phyloP scores from a whole-genome alignment of 345 rosid species.

The Xanthoceras sorbifolium region DNA sequence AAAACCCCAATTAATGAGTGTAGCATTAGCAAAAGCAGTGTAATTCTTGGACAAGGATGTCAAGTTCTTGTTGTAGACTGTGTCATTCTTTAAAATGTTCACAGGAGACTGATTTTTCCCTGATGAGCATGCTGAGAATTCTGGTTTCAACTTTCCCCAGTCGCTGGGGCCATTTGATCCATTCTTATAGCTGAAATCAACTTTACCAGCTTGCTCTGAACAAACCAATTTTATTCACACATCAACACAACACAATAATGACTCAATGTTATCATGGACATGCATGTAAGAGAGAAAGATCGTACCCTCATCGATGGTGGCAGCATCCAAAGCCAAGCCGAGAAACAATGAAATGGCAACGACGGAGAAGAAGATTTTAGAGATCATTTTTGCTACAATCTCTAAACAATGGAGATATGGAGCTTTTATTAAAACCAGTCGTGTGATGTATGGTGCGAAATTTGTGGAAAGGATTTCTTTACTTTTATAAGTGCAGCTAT shows the following conservation, averaged over 20 bases:
- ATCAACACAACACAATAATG: neutral
- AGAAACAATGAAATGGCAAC: conserved; percentile 28
- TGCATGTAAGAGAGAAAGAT: neutral
- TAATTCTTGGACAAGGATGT: conserved; percentile 41
- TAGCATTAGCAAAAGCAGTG: conserved; percentile 43
- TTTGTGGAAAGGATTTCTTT: too few species aligned
- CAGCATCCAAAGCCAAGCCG: conserved; percentile 22
- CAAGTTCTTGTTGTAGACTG: conserved; percentile 27
- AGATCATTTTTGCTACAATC: conserved; percentile 17
- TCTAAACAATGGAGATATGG: too few species aligned
- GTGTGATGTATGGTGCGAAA: too few species aligned
- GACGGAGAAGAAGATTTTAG: neutral
- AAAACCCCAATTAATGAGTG: conserved; percentile 47
- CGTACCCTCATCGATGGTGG: neutral
- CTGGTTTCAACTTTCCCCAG: conserved; percentile 53
- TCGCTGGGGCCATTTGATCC: conserved; percentile 44
- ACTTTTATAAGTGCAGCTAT: too few species aligned
- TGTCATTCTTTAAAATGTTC: conserved; percentile 38
- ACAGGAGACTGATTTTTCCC: conserved; percentile 75
- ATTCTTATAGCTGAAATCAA: conserved; percentile 36
- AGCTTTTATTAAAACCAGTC: too few species aligned
- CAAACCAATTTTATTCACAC: neutral
- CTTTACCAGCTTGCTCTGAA: neutral
- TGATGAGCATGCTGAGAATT: conserved; percentile 39
- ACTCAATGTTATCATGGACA: too few species aligned